These are phyloP conservation scores for Colletotrichum aenigma DNA, from an alignment of 2,329 filamentous ascomycete species.

Conservation along the genomic window DNA sequence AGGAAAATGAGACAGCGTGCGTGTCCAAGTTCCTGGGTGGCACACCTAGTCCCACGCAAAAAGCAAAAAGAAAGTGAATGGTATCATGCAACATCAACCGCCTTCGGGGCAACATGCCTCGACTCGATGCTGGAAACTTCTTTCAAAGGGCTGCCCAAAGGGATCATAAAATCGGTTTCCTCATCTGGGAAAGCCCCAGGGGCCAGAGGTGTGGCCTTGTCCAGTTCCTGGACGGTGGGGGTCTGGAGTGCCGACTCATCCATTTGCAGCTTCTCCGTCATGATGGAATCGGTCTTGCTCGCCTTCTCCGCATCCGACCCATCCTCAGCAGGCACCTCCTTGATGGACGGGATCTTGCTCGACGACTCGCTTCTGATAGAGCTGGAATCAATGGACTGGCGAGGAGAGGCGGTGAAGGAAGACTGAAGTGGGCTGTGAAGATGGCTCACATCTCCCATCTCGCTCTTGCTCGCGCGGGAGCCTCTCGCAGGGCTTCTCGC, in stretches of 20 bases:
- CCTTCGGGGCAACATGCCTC: background rate
- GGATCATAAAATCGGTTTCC: background rate
- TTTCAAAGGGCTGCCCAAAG: background rate
- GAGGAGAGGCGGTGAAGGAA: slow-evolving; percentile 40
- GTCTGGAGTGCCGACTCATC: background rate
- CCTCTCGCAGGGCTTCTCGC: slow-evolving; percentile 73
- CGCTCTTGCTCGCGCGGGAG: slow-evolving; percentile 54
- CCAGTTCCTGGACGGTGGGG: background rate
- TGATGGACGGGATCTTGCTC: slow-evolving; percentile 13
- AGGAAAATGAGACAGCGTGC: background rate
- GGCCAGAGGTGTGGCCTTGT: slow-evolving; percentile 7
- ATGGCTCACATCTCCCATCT: slow-evolving; percentile 64
- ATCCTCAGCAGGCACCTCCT: background rate
- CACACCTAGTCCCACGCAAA: background rate
- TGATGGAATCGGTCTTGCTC: background rate
- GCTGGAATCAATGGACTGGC: slow-evolving; percentile 17
- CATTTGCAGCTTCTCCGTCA: background rate
- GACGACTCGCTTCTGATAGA: slow-evolving; percentile 20
- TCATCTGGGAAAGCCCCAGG: slow-evolving; percentile 14
- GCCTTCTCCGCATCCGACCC: background rate
- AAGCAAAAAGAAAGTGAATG: background rate
- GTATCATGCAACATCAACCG: slow-evolving; percentile 10
- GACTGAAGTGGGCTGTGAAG: slow-evolving; percentile 56
- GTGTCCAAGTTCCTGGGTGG: background rate
- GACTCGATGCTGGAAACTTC: slow-evolving; percentile 3